Base-by-base conservation (phyloP, 768 basidiomycete genomes). In the Kwoniella heveanensis region DNA sequence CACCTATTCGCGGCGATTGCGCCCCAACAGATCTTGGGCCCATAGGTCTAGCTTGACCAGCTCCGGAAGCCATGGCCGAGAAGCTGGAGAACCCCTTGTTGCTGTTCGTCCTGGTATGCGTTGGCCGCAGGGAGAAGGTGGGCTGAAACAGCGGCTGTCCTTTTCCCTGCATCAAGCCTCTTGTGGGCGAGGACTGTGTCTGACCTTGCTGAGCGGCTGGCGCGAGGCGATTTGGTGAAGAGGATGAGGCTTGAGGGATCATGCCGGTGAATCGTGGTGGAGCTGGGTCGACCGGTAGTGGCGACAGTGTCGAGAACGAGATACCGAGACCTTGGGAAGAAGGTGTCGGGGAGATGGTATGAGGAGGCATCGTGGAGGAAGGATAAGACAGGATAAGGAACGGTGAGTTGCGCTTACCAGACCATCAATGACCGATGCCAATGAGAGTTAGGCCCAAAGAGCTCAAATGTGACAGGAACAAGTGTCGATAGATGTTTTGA, bases 271-370 rank as follows among this genome's bases (percentile, higher is more conserved):
- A 54, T 47, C 63, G 56, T 27, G 37, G 56, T 4, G 22, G 62
- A 48, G 32, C 26, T n/a, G 37, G 53, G 19, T 61, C 57, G 6
- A 57, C 49, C 9, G 69, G 57, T 15, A 64, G 69, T 36, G 70
- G 73, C 1, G 73, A 72, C 13, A 70, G 60, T 21, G 71, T 67
- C 36, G 73, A 72, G 47, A 55, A 66, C 29, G 64, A 69, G 54
- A 76, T 76, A 21, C 74, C 74, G 2, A 76, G 62, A 10, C 74
- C 74, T 64, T 67, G 66, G 1, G 68, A 70, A 13, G 60, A 53
- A 21, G 62, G 60, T 5, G 64, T 58, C 2, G 68, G 69, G 5
- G 68, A 70, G 32, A 73, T 69, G 37, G 71, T 70, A 48, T 69
- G 68, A 46, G 65, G 68, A 10, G 48, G 48, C 48, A 49, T 49